These are phyloP conservation scores for Schwanniomyces yamadae DNA, from an alignment of 805 yeast genomes.

Conservation along the genomic window DNA sequence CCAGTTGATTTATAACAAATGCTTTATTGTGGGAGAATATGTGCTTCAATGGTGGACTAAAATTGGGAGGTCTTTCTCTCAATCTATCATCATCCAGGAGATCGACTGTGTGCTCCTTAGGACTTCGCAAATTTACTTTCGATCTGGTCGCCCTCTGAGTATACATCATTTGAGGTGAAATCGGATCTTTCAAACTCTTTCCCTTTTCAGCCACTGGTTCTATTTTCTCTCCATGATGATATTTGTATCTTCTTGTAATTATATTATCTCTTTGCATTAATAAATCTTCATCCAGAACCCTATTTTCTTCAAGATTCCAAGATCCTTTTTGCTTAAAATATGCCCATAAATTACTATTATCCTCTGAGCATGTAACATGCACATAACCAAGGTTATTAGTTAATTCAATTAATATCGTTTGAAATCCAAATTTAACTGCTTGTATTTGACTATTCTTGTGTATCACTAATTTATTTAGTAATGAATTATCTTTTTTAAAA, in stretches of 20 bases:
- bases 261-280: conserved; percentile 5
- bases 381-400: conserved; percentile 9
- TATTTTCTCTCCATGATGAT: not conserved
- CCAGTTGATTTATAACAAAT: conserved; percentile 62
- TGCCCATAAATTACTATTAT: conserved; percentile 7
- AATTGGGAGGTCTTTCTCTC: conserved; percentile 35
- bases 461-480: conserved; percentile 11
- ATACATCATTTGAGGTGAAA: conserved; percentile 5
- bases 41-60: conserved; percentile 47
- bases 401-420: conserved; percentile 11
- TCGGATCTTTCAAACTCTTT: not conserved
- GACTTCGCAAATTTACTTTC: not conserved
- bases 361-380: conserved; percentile 9
- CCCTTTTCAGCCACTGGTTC: not conserved
- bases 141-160: conserved; percentile 4
- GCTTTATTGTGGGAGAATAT: conserved; percentile 53
- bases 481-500: conserved; percentile 7
- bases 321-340: conserved; percentile 6
- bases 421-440: conserved; percentile 10
- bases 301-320: conserved; percentile 7
- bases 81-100: conserved; percentile 1
- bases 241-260: not conserved
- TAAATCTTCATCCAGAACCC: conserved; percentile 9
- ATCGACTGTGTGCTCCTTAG: no score
- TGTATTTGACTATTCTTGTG: conserved; percentile 10